A percentile compares a stretch with the other conserved stretches of the same genome.
Evolutionary conservation across 805 yeast species (phyloP).

Genomic region (Metschnikowia sp.): DNA sequence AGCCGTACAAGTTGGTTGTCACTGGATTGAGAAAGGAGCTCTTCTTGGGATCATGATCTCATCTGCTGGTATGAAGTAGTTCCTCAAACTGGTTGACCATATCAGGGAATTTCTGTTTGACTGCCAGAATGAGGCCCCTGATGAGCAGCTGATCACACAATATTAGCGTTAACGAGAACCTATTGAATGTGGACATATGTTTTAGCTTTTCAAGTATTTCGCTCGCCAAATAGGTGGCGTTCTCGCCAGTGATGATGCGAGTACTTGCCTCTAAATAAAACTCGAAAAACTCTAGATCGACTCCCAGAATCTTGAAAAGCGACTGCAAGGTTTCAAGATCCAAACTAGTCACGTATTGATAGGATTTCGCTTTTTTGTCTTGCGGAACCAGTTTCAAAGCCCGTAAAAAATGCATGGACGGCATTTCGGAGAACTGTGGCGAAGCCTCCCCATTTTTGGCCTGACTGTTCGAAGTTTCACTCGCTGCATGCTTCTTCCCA

Average conservation of each 20-base stretch:
- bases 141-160: conserved; percentile 26
- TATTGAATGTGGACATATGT: conserved; percentile 10
- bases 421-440: conserved; percentile 16
- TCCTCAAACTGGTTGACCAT: neutral
- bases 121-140: conserved; percentile 5
- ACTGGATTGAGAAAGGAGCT: conserved; percentile 35
- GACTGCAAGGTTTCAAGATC: conserved; percentile 21
- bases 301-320: conserved; percentile 41
- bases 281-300: conserved; percentile 48
- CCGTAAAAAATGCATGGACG: conserved; percentile 25
- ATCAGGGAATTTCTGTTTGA: neutral
- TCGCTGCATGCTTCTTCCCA: conserved; percentile 1
- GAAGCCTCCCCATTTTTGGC: neutral
- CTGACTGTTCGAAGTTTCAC: neutral
- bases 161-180: conserved; percentile 35
- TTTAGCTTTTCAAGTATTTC: conserved; percentile 8
- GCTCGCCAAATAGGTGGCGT: neutral
- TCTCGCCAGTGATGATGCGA: conserved; percentile 6
- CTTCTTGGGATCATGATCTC: conserved; percentile 4
- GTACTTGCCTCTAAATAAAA: conserved; percentile 44
- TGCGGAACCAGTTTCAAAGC: conserved; percentile 27
- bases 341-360: conserved; percentile 33
- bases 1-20: conserved; percentile 19
- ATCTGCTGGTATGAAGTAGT: neutral
- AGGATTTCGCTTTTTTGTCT: conserved; percentile 27